Evolutionary conservation across 2,329 filamentous ascomycete species (phyloP), one percentile per base, ranked within the genome.

Genomic region (Nothophoma quercina): DNA sequence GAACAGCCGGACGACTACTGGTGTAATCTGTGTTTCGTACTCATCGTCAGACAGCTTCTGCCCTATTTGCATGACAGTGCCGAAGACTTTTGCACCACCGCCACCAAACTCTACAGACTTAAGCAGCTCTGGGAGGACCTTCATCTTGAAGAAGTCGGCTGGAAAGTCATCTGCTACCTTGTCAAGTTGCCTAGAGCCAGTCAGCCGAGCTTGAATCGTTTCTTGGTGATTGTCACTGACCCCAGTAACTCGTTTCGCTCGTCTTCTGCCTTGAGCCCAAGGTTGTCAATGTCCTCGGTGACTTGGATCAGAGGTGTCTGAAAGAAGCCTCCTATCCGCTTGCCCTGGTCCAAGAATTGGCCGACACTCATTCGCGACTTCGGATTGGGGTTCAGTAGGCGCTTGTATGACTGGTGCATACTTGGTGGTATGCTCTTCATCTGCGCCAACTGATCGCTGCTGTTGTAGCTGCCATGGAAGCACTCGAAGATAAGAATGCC

Each of bases 41-140:
- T 99, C 95, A 8, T 98, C 95, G 55, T 88, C 88, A 2, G 90
- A 86, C 32, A 99, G 79, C 69, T 96, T 98, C 6, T 87, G 80
- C 4, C 91, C 87, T 63, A 99, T 97, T 69, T 96, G 96, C 80
- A 98, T 86, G 32, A 96, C 90, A 1, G 96, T 87, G 1, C 83
- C 79, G 54, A 99, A 90, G 0, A 96, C 93, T 69, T 96, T 96
- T 0, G 93, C 90, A 0, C 95, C 95, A 22, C 95, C 95, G 9
- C 93, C 95, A 7, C 95, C 95, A 73, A 97, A 99, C 68, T 99
- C 95, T n/a, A 98, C 92, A 0, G 93, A 96, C 71, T 98, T 99
- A n/a, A 99, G 82, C 23, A 99, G 79, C 70, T 99, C 95, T 0
- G 95, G 95, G 7, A 99, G 81, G 3, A 99, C 87, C 69, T 98